Evolutionary conservation across 1,139 yeast genomes (phyloP), one percentile per base, ranked within the genome.

Genomic region (Chernovozyma aurita): DNA sequence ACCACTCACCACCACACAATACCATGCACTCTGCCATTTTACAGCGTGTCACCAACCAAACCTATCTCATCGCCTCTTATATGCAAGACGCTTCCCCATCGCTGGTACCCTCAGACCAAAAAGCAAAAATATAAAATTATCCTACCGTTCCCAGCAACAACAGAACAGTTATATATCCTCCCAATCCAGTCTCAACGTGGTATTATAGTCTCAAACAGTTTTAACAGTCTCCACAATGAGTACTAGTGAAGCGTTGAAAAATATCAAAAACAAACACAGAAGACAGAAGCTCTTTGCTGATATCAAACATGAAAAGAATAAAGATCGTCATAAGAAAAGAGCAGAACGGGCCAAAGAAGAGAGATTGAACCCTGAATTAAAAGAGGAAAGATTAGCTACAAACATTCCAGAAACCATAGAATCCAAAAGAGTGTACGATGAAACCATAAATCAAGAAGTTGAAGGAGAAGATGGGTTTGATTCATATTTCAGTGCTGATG

Each of bases 331-430:
- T 56, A 80, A 78, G 55, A 67, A 73, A 55, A 76, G 97, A 48
- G 74, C 77, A 18, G 79, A 78, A 39, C 74, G 96, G 53, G 94
- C 94, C 29, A 83, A 82, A 55, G 94, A 80, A 49, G 97, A 88
- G 61, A 69, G 81, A 38, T 77, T 70, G 26, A 85, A 90, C 55
- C 97, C 96, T 0, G 86, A 80, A 47, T 63, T 86, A 42, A 84
- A 78, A 54, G 88, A 79, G 41, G 82, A 87, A 55, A 78, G 98
- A 58, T 66, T 90, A 34, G 78, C 80, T 4, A 78, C 73, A 38
- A 88, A 90, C 56, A 78, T 86, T 1, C 94, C 98, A 1, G 83
- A 79, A 20, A 94, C 98, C 6, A 80, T 90, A 37, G 98, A 92
- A 50, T 73, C 80, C 41, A 87, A 86, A 69, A 71, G 98, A 55